Evolutionary conservation across 2,329 filamentous ascomycete genomes (phyloP).

Genomic region (Penicillium oxalicum): DNA sequence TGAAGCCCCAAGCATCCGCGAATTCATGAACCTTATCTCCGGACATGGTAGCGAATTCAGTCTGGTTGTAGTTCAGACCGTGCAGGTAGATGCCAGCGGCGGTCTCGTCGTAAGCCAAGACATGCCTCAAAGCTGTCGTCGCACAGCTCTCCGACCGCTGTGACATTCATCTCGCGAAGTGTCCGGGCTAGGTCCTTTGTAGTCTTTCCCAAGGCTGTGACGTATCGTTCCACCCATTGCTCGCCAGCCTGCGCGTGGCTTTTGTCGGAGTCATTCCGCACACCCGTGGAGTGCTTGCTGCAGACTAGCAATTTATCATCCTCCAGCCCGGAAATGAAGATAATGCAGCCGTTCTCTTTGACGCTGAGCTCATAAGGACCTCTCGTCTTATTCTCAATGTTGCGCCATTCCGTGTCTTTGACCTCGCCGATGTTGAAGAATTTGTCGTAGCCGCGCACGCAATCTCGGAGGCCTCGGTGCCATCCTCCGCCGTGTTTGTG

Average conservation of each 20-base stretch:
- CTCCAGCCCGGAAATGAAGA: conserved; percentile 88
- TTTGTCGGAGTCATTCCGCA: conserved; percentile 61
- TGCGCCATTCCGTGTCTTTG: conserved; percentile 71
- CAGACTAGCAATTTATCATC: conserved; percentile 90
- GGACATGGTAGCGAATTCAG: conserved; percentile 82
- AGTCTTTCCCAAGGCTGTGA: conserved; percentile 69
- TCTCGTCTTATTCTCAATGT: conserved; percentile 66
- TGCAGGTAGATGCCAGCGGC: conserved; percentile 89
- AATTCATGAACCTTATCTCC: conserved; percentile 79
- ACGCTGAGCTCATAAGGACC: conserved; percentile 93
- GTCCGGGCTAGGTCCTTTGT: conserved; percentile 70
- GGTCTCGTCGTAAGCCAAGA: conserved; percentile 77
- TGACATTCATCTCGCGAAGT: conserved; percentile 75
- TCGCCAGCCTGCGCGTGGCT: conserved; percentile 86
- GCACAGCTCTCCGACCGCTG: conserved; percentile 90
- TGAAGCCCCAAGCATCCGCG: conserved; percentile 88
- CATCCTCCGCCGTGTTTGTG: conserved; percentile 65
- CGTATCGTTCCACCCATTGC: conserved; percentile 71
- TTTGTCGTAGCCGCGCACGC: conserved; percentile 92
- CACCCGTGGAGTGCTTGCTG: conserved; percentile 95
- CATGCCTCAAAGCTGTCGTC: conserved; percentile 93
- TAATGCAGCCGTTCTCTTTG: conserved; percentile 99
- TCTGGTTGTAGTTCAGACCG: conserved; percentile 92
- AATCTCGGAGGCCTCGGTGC: conserved; percentile 70
- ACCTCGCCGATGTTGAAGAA: conserved; percentile 95